Percentiles rank a stretch among this genome's conserved stretches.
Evolutionary conservation across 129 eudicot species (phyloP).

Genomic region (Escallonia herrerae): DNA sequence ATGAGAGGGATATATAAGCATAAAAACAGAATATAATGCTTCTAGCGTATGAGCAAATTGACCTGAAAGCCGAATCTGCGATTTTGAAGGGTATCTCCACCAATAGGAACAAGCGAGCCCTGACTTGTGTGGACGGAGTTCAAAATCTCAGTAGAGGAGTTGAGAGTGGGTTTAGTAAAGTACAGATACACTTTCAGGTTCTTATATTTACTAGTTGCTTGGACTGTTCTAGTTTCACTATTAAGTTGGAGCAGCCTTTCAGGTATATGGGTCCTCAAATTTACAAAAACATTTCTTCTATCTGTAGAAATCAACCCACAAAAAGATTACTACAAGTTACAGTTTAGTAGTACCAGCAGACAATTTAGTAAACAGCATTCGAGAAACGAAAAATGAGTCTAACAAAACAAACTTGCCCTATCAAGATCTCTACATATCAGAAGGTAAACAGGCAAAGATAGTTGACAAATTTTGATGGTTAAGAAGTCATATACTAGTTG

Average conservation of each 20-base stretch:
- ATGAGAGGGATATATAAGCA: background rate
- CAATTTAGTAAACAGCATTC: background rate
- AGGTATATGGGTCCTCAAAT: conserved; percentile 70
- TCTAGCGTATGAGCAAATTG: conserved; percentile 3
- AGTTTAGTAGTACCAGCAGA: background rate
- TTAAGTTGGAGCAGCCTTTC: conserved; percentile 65
- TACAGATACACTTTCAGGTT: conserved; percentile 66
- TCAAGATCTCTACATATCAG: background rate
- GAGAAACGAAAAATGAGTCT: background rate
- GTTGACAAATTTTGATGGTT: background rate
- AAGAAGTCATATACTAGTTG: background rate
- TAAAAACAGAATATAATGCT: background rate
- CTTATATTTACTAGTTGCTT: conserved; percentile 62
- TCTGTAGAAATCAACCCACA: conserved; percentile 39
- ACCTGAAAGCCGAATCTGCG: conserved; percentile 82
- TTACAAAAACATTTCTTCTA: conserved; percentile 60
- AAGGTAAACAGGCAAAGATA: background rate
- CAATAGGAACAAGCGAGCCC: conserved; percentile 63
- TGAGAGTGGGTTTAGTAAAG: conserved; percentile 66
- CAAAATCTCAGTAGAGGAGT: conserved; percentile 66
- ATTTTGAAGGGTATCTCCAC: conserved; percentile 48
- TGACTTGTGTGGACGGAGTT: conserved; percentile 55
- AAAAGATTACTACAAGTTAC: conserved; percentile 2
- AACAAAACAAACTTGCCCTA: background rate
- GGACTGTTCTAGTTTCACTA: conserved; percentile 66